Evolutionary conservation across 2,329 filamentous ascomycete genomes (phyloP).

Genomic region (Tolypocladium album): DNA sequence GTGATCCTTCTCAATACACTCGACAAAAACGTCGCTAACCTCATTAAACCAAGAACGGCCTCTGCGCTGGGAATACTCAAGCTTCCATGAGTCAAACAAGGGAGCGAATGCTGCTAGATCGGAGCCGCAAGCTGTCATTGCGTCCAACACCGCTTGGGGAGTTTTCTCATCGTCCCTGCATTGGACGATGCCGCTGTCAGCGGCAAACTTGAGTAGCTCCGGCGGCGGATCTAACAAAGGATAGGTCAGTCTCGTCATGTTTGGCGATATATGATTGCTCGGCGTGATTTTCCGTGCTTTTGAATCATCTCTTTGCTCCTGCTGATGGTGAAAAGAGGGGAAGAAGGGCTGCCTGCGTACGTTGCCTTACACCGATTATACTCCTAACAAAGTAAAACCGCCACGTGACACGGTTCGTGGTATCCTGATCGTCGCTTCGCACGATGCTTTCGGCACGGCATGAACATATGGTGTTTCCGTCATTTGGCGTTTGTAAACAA

Average conservation of each 20-base stretch:
- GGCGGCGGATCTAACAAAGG: background rate
- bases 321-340: background rate
- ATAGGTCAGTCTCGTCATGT: background rate
- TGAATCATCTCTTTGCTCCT: background rate
- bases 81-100: background rate
- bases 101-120: background rate
- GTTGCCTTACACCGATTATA: background rate
- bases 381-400: background rate
- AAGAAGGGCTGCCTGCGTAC: background rate
- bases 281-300: background rate
- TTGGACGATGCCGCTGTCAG: background rate
- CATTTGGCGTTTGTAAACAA: too few relatives aligned
- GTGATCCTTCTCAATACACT: background rate
- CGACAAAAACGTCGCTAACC: background rate
- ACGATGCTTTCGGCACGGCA: background rate
- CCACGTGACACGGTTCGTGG: background rate
- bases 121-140: background rate
- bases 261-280: too few relatives aligned
- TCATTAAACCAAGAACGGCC: background rate
- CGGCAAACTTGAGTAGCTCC: background rate
- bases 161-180: background rate
- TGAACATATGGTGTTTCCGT: background rate
- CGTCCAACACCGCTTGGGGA: background rate
- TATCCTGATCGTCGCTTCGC: background rate
- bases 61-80: background rate